Base-by-base conservation (phyloP, 257 asterid species). In the Voacanga thouarsii region DNA sequence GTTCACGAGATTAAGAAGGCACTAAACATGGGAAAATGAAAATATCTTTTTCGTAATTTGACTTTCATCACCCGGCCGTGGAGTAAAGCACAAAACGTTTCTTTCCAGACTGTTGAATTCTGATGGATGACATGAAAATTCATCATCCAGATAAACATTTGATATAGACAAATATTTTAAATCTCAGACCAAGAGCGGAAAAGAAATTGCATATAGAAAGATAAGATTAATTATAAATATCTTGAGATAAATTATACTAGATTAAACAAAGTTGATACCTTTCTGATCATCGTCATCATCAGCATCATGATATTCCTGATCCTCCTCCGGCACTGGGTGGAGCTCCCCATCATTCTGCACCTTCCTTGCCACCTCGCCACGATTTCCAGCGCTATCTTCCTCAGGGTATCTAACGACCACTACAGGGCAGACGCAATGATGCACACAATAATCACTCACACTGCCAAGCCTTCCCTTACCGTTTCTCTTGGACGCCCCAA, bases 401-500 rank as follows among this genome's bases (percentile, higher is more conserved):
- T 74, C 79, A 4, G 83, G 83, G 56, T 85, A 82, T 64, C 92
- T 84, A 49, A 89, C 88, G 49, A 87, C 88, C 77, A 89, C 90
- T 65, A 89, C 92, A 14, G 92, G 91, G 49, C 91, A 89, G 66
- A 82, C 78, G 41, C 92, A 89, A 55, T 89, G 88, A n/a, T 80
- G 86, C 75, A 89, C 90, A 26, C 92, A 89, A 26, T 89, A 89
- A 78, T 87, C 90, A 33, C 93, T 89, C 70, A 89, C 93, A 59
- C 93, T 89, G 60, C 93, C 93, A n/a, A 89, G 89, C 72, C 82
- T 86, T 23, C 83, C 93, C 28, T 78, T 80, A 16, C 56, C 44
- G 1, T 80, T 83, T 23, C 41, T 76, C 78, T 66, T 81, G 37
- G 76, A 47, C 11, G 80, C 89, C 33, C 91, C 93, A 61, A 72